Evolutionary conservation across 352 stramenopile species (phyloP), one percentile per base, ranked within the genome.

Genomic region (Pelagophyceae sp.): DNA sequence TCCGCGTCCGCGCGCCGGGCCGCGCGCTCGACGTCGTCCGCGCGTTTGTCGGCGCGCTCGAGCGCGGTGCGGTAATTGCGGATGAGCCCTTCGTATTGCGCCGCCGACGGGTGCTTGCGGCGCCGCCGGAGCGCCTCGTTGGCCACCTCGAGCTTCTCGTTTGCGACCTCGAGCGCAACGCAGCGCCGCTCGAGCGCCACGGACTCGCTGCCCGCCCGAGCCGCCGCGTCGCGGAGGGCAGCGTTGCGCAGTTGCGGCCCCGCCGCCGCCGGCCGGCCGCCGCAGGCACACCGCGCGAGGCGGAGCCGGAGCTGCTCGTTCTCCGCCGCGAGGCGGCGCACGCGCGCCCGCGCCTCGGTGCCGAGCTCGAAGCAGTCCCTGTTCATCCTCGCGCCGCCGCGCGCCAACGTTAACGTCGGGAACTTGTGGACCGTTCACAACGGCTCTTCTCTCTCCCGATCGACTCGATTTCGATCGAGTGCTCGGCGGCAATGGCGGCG

Each of bases 281-380:
- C 45, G 45, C 45, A 54, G 11, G 45, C 45, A 23, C 45, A 54
- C 45, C 61, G 27, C 61, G 61, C 61, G 61, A 71, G 61, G 33
- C 61, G 61, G 29, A 71, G 33, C 61, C 33, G 29, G 2, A 71
- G 61, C 2, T 38, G 61, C 61, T 71, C 61, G 61, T 71, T 71
- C 61, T 71, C 61, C 19, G 3, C 2, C 3, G 27, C 31, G 29
- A 71, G 61, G 29, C 61, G 61, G 23, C 58, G 58, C 29, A 67
- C 5, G 23, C 58, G 58, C 58, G 58, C 11, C 31, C 61, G 61
- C 29, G 61, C 29, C 19, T 71, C 19, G 3, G 61, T 38, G 61
- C 25, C 5, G n/a, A 71, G 29, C 33, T 45, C 31, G 29, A 37
- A 3, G 33, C 17, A 71, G 61, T 71, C 61, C 5, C 19, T 17